Evolutionary conservation across 202 grass and related monocot genomes (phyloP), one percentile per base, ranked within the genome.

Genomic region (Hordeum pubiflorum): DNA sequence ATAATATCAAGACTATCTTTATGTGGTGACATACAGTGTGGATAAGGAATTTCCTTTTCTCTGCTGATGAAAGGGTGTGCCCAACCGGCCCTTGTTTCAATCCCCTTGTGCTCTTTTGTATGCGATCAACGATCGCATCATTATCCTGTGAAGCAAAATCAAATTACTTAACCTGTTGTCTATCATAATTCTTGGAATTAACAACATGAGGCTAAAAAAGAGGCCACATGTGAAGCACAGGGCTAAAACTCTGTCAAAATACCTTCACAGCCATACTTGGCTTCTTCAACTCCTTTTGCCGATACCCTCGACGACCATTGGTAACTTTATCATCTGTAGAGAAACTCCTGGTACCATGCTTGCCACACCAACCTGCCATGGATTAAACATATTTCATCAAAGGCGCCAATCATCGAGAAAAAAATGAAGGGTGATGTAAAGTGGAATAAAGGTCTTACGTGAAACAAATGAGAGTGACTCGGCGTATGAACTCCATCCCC

Each of bases 11-110:
- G 73, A 85, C 4, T 60, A 84, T 89, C 41, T 58, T 63, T 33
- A 65, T 56, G 32, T 89, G 94, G 18, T 62, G 10, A 77, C 71
- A 18, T 91, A 95, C 92, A 75, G 89, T 93, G 60, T 87, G 65
- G 69, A 93, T 23, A 80, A 98, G 90, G 60, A 91, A 94, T 63
- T 93, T 93, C 80, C 76, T 86, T 84, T 91, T 94, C 74, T 94
- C 90, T 6, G 38, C 21, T 58, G 88, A 83, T 58, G 95, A 85
- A 15, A 90, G 80, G 24, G 86, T 93, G 61, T 86, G 87, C 52
- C 90, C 90, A 60, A 68, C 29, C 6, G 81, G 88, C 17, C 83
- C 76, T 75, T 79, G 67, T 69, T 82, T 75, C 74, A 83, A 26
- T 39, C 83, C 71, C 43, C 29, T 63, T 31, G 67, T 63, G 79